These are phyloP conservation scores for Geopyxis carbonaria DNA, from an alignment of 495 filamentous ascomycete genomes.

Conservation along the genomic window DNA sequence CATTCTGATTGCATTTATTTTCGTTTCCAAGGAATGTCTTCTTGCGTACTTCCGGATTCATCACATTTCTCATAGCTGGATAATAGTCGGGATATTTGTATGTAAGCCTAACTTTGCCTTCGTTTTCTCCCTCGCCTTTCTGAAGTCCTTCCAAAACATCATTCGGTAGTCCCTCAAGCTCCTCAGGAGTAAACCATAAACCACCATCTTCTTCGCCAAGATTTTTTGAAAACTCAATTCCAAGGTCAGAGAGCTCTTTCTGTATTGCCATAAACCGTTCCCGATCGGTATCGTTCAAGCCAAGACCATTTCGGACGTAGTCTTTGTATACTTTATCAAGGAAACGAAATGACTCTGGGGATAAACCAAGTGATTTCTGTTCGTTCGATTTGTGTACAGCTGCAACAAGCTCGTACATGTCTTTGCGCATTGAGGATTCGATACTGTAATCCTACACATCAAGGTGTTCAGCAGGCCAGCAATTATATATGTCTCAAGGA, in stretches of 20 bases:
- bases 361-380: constrained; percentile 28
- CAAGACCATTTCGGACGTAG: constrained; percentile 41
- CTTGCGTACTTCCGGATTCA: constrained; percentile 37
- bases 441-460: constrained; percentile 34
- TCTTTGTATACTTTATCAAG: constrained; percentile 42
- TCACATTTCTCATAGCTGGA: constrained; percentile 41
- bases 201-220: constrained; percentile 45
- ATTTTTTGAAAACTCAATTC: constrained; percentile 42
- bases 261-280: constrained; percentile 50
- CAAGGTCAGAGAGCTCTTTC: constrained; percentile 40
- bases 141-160: constrained; percentile 43
- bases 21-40: constrained; percentile 40
- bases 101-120: constrained; percentile 39
- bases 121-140: constrained; percentile 53
- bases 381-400: constrained; percentile 34
- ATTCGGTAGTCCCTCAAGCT: constrained; percentile 41
- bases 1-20: constrained; percentile 78
- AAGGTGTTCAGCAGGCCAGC: neutral
- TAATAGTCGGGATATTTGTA: constrained; percentile 40
- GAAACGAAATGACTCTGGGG: constrained; percentile 35
- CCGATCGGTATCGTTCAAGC: constrained; percentile 36
- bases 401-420: constrained; percentile 41
- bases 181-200: constrained; percentile 41
- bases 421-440: constrained; percentile 44
- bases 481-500: neutral